These are phyloP conservation scores for Apiospora sp. DNA, from an alignment of 2,329 filamentous ascomycete genomes.

Conservation along the genomic window DNA sequence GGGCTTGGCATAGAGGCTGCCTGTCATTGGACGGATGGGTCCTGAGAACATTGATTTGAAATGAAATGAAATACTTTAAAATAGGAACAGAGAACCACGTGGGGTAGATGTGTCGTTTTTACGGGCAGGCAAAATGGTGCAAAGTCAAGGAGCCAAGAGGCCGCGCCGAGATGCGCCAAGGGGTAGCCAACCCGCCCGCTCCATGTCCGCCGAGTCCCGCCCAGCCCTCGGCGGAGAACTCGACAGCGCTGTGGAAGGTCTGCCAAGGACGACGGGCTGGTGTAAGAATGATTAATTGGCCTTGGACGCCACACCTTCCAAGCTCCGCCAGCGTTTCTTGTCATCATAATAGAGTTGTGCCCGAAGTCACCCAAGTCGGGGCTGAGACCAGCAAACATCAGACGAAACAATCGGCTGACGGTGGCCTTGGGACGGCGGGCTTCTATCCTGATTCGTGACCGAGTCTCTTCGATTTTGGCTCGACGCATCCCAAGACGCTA, in stretches of 20 bases:
- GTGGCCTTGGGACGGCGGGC: neutral
- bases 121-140: neutral
- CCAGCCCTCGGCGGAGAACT: neutral
- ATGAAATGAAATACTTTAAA: neutral
- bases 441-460: neutral
- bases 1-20: neutral
- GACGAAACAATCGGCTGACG: neutral
- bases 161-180: neutral
- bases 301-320: neutral
- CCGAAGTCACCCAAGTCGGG: neutral
- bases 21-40: neutral
- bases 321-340: neutral
- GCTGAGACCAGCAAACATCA: neutral
- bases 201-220: slow-evolving; percentile 4
- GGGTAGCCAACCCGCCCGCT: neutral
- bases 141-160: neutral
- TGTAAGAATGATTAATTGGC: neutral
- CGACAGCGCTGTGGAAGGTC: neutral
- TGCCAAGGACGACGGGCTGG: neutral
- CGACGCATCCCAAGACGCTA: neutral
- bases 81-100: neutral
- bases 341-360: neutral
- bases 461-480: neutral
- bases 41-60: neutral
- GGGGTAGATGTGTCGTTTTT: neutral